phyloP scores from a whole-genome alignment of 345 rosid species.

The Citrus hindsii region DNA sequence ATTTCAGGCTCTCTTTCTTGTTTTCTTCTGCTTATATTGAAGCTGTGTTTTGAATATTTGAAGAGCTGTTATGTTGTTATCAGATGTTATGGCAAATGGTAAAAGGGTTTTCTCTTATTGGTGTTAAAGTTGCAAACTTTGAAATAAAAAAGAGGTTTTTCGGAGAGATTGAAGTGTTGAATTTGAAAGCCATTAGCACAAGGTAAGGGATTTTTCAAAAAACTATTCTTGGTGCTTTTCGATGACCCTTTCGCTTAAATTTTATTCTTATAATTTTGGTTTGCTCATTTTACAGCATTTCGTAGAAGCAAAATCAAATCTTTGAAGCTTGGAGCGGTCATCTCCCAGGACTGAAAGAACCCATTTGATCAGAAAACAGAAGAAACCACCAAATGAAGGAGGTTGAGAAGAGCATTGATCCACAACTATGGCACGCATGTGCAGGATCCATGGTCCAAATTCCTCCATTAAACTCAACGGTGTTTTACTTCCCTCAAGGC shows the following conservation, averaged over 20 bases:
- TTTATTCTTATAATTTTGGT: neutral
- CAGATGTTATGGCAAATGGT: neutral
- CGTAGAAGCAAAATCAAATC: neutral
- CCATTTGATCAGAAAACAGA: neutral
- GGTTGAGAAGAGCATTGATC: slow-evolving; percentile 63
- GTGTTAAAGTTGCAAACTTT: neutral
- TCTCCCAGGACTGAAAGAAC: neutral
- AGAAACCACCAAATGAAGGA: slow-evolving; percentile 33
- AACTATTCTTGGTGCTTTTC: neutral
- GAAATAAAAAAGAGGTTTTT: neutral
- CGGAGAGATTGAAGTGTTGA: neutral
- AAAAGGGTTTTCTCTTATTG: neutral
- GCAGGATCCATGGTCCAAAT: slow-evolving; percentile 95
- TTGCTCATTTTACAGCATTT: slow-evolving; percentile 6
- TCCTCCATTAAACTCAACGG: slow-evolving; percentile 63
- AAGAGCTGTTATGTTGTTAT: neutral
- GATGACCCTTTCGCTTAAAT: neutral
- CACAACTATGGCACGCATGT: slow-evolving; percentile 97
- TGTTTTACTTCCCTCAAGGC: slow-evolving; percentile 90
- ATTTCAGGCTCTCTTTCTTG: neutral
- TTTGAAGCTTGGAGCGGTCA: neutral
- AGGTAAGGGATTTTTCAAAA: slow-evolving; percentile 11
- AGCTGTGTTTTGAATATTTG: neutral
- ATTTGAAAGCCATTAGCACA: neutral
- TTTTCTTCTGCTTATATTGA: neutral